Base-by-base conservation (phyloP, 129 eudicot genomes). In the Lactuca sativa region DNA sequence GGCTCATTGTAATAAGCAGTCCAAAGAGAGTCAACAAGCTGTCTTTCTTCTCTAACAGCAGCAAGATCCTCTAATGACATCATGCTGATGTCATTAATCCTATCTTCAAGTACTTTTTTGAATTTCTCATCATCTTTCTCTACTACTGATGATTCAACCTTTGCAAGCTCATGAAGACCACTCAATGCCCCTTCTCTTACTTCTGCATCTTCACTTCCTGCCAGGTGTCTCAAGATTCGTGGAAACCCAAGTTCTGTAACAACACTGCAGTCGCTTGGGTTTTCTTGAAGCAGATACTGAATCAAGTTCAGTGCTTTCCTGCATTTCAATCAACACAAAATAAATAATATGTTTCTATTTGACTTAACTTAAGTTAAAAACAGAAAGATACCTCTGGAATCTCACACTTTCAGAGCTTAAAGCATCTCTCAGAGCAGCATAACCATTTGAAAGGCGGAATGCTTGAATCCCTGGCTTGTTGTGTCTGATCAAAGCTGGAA, bases 291-390 rank as follows among this genome's bases (percentile, higher is more conserved):
- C 51, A 92, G 77, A 56, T 89, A 92, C 2, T 89, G 81, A 62
- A 89, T 76, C 88, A 92, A 79, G 79, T 80, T 83, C 8, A 92
- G 85, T 10, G 98, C 96, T 83, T 89, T 92, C 95, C 98, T 92
- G 83, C 77, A 85, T 37, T 49, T 33, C 18, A 4, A 38, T 48
- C 9, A 52, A n/a, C 0, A 76, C 48, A 12, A 65, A 4, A 13
- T 62, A 51, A n/a, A 13, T 14, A 37, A 5, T 4, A n/a, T 9
- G 9, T 34, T 67, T 53, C 30, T 9, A 36, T 9, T 57, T 8
- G 12, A 55, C 10, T 17, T 55, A 10, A 55, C 30, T 55, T 6
- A 15, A 31, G 44, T 2, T 55, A 55, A 10, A 55, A 37, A 14
- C 15, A 62, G 14, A 43, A 43, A 11, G 0, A 58, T 85, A 93